Evolutionary conservation across 208 protist genomes (phyloP).

Genomic region (Leishmania arabica): DNA sequence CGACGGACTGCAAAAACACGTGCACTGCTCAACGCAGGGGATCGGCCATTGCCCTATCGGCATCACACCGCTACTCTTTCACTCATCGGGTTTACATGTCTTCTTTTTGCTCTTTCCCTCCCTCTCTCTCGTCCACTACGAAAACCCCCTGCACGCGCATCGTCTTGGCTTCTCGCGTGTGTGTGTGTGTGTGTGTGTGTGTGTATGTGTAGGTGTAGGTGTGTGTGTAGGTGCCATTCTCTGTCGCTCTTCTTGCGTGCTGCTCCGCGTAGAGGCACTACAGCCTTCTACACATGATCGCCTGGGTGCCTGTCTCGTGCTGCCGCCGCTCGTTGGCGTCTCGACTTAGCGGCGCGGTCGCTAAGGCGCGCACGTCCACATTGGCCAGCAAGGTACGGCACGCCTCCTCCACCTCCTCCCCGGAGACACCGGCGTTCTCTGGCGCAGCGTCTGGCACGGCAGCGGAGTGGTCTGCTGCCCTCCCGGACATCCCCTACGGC

Average conservation of each 20-base stretch:
- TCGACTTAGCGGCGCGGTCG: neutral
- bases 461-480: constrained; percentile 9
- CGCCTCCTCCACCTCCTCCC: neutral
- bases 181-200: neutral
- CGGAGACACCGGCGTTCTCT: neutral
- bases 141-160: neutral
- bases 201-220: neutral
- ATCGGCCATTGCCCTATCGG: neutral
- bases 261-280: neutral
- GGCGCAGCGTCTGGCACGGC: neutral
- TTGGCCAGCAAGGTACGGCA: neutral
- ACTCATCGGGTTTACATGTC: neutral
- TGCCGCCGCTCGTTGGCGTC: constrained; percentile 1
- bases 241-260: neutral
- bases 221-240: neutral
- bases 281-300: neutral
- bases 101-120: neutral
- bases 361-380: neutral
- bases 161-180: neutral
- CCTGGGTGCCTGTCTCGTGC: neutral
- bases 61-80: neutral
- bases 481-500: constrained; percentile 55
- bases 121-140: neutral
- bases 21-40: neutral
- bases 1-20: neutral